Evolutionary conservation across 495 filamentous ascomycete genomes (phyloP), one percentile per base, ranked within the genome.

Genomic region (Xylaria sp.): DNA sequence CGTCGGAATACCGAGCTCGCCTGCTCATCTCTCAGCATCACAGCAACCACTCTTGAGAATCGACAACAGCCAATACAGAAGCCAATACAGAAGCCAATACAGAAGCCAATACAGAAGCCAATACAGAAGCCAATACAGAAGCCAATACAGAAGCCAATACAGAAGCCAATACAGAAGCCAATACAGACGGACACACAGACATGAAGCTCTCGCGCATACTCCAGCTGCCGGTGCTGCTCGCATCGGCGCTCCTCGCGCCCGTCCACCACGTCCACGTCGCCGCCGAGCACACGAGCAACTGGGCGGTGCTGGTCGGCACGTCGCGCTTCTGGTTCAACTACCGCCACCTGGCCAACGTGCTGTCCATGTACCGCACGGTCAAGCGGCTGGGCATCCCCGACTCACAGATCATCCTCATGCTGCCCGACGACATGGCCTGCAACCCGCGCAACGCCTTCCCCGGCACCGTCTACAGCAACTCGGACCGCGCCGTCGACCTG

Each of bases 291-390:
- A 98, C 97, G 0, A 97, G 93, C 72, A 99, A 99, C 80, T 99
- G 97, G 97, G 96, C 96, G 3, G 96, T 99, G 58, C 90, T 99
- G 9, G 96, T 99, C 44, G 95, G 92, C 57, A 99, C 96, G n/a
- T 98, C 97, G 9, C 92, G 96, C 68, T 99, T 99, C 85, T 99
- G 96, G 96, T 99, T 99, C 89, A 99, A 99, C 84, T 99, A 99
- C 84, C 93, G 96, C 52, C 96, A 99, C 78, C 90, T 99, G 46
- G 95, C 97, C 77, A 99, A 99, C 85, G 95, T 97, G 62, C 90
- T 99, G 62, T 98, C 96, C 62, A 89, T 99, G 63, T 99, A 99
- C 85, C 93, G 96, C 75, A 98, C 97, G 74, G 96, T 99, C 67
- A 99, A 99, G 84, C 93, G 96, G 24, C 90, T 99, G 50, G 96